phyloP scores from a whole-genome alignment of 1,284 basidiomycete species.

The Dichomitus squalens region DNA sequence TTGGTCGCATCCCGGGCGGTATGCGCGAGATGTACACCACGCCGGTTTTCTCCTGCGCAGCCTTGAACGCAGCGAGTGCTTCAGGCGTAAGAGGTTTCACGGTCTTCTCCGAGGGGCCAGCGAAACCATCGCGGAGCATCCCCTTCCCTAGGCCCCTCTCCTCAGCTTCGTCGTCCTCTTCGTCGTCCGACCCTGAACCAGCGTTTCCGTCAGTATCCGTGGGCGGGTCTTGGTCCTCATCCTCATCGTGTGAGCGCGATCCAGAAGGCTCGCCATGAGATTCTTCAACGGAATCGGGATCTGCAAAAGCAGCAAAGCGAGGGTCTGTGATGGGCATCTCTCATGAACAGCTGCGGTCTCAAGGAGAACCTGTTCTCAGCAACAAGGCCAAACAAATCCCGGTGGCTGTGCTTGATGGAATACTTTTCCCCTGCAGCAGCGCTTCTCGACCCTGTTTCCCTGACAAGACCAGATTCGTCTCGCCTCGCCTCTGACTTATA shows the following conservation, averaged over 20 bases:
- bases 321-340: slow-evolving; percentile 22
- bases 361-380: not conserved
- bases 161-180: slow-evolving; percentile 18
- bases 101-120: slow-evolving; percentile 53
- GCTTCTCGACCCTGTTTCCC: not conserved
- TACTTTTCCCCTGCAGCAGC: not conserved
- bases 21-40: slow-evolving; percentile 96
- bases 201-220: slow-evolving; percentile 27
- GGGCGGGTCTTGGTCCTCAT: slow-evolving; percentile 30
- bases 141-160: slow-evolving; percentile 36
- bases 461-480: too few species aligned
- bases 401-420: slow-evolving; percentile 13
- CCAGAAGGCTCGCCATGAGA: slow-evolving; percentile 1
- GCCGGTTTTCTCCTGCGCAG: slow-evolving; percentile 72
- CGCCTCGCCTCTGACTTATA: too few species aligned
- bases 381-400: not conserved
- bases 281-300: slow-evolving; percentile 27
- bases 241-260: slow-evolving; percentile 11
- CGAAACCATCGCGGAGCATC: slow-evolving; percentile 61
- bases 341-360: not conserved
- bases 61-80: slow-evolving; percentile 71
- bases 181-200: slow-evolving; percentile 30
- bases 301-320: slow-evolving; percentile 29
- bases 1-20: slow-evolving; percentile 98
- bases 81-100: slow-evolving; percentile 74